A percentile compares a stretch with the other conserved stretches of the same genome.
Evolutionary conservation across 345 rosid species (phyloP).

Genomic region (thale cress (Arabidopsis thaliana)): DNA sequence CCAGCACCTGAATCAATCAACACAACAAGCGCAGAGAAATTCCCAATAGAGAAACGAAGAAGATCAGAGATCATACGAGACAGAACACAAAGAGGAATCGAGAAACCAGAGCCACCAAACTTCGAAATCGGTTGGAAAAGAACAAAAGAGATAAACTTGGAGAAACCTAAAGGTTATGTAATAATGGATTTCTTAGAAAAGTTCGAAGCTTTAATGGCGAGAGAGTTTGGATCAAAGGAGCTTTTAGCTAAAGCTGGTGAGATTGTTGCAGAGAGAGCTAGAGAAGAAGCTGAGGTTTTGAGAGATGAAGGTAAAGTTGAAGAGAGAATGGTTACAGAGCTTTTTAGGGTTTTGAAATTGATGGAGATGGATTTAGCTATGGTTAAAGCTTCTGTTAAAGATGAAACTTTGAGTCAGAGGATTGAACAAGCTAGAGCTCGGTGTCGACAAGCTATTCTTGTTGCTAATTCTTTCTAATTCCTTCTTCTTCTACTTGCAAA

Average conservation of each 20-base stretch:
- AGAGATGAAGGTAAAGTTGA: slow-evolving; percentile 84
- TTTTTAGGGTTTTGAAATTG: slow-evolving; percentile 84
- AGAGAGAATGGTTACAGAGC: slow-evolving; percentile 83
- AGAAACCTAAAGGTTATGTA: slow-evolving; percentile 79
- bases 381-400: slow-evolving; percentile 89
- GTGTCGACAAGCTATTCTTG: slow-evolving; percentile 89
- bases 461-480: slow-evolving; percentile 74
- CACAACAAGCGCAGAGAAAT: slow-evolving; percentile 56
- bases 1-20: slow-evolving; percentile 54
- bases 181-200: slow-evolving; percentile 87
- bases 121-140: slow-evolving; percentile 88
- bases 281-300: slow-evolving; percentile 88
- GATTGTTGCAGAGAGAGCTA: slow-evolving; percentile 85
- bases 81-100: slow-evolving; percentile 49
- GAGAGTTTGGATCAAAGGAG: slow-evolving; percentile 75
- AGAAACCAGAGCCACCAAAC: slow-evolving; percentile 71
- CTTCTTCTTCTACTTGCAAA: neutral
- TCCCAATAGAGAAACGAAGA: slow-evolving; percentile 78
- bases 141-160: slow-evolving; percentile 65
- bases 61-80: slow-evolving; percentile 66
- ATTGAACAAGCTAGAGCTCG: slow-evolving; percentile 82
- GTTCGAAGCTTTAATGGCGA: slow-evolving; percentile 70
- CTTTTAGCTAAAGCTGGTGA: slow-evolving; percentile 80
- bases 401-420: slow-evolving; percentile 74
- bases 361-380: slow-evolving; percentile 98